Conservation (phyloP, 495 filamentous ascomycete species). For the Aspergillus heteromorphus region DNA sequence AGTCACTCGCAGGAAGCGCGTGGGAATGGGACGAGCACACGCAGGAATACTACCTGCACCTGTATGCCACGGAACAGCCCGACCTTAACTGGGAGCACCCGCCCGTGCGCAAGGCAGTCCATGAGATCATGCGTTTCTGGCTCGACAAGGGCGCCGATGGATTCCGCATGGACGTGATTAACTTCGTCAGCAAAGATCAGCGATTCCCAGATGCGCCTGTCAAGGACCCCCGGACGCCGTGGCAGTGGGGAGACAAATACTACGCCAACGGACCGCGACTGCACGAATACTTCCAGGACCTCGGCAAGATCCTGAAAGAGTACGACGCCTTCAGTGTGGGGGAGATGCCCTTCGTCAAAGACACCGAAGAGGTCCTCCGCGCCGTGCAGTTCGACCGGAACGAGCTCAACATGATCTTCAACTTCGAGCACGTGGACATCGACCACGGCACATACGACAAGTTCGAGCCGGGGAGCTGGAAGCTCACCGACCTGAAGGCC, state of each 20-base stretch:
- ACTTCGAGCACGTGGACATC: slow-evolving; percentile 60
- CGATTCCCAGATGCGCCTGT: slow-evolving; percentile 58
- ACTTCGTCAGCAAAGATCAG: slow-evolving; percentile 60
- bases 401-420: slow-evolving; percentile 73
- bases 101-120: slow-evolving; percentile 56
- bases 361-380: slow-evolving; percentile 54
- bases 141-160: slow-evolving; percentile 61
- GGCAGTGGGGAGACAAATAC: slow-evolving; percentile 51
- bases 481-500: slow-evolving; percentile 51
- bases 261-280: slow-evolving; percentile 62
- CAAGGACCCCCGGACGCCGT: slow-evolving; percentile 40
- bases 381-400: slow-evolving; percentile 52
- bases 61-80: slow-evolving; percentile 60
- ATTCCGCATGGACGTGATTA: slow-evolving; percentile 66
- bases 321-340: slow-evolving; percentile 69
- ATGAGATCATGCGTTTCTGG: slow-evolving; percentile 68
- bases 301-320: slow-evolving; percentile 59
- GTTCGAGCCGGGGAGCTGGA: slow-evolving; percentile 47
- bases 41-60: slow-evolving; percentile 65
- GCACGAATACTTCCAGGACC: slow-evolving; percentile 58
- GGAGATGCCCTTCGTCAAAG: slow-evolving; percentile 59
- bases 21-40: slow-evolving; percentile 64
- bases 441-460: slow-evolving; percentile 50
- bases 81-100: slow-evolving; percentile 73
- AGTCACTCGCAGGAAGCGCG: slow-evolving; percentile 36